Base-by-base conservation (phyloP, 768 basidiomycete species). In the Boletus coccyginus region DNA sequence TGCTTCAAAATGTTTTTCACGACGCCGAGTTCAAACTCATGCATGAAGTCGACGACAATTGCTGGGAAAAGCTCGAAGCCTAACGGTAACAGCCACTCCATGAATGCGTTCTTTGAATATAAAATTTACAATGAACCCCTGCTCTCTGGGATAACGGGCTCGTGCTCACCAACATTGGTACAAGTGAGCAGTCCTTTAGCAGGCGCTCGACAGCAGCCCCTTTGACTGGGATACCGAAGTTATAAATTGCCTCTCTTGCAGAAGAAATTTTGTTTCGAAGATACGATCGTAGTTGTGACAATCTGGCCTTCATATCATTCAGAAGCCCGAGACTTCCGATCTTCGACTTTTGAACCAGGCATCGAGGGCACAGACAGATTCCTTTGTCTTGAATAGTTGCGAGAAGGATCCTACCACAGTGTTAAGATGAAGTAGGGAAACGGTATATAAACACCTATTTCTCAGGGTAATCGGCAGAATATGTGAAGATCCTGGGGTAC, bases 391-490 rank as follows among this genome's bases (percentile, higher is more conserved):
- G 16, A 16, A 39, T 39, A 16, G 38, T 17, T 39, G 38, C 38
- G 8, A 39, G 38, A 39, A 39, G 38, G 38, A 39, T 39, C 17
- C 38, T 39, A 17, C 7, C 3, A 12, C 17, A 39, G 7, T 4
- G 16, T 39, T 11, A 39, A 39, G 1, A 3, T 7, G 7, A 16
- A 6, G 17, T 39, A 39, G 7, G 16, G 6, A 7, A 16, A 21
- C 2, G 17, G 17, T 17, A 17, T 17, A 17, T 39, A 14, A 39
- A 39, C 16, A 4, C 42, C 24, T 13, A 56, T 48, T 56, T 56
- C 16, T 56, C 55, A 7, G 55, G 55, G 12, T 56, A 56, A 32
- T 51, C 50, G 1, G 50, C 46, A 0, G 56, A 52, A 13, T 57
- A 57, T 4, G 47, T 57, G 7, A 57, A 57, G 3, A 57, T 44